These are phyloP conservation scores for Teunomyces pallodes DNA, from an alignment of 805 yeast genomes.

Conservation along the genomic window DNA sequence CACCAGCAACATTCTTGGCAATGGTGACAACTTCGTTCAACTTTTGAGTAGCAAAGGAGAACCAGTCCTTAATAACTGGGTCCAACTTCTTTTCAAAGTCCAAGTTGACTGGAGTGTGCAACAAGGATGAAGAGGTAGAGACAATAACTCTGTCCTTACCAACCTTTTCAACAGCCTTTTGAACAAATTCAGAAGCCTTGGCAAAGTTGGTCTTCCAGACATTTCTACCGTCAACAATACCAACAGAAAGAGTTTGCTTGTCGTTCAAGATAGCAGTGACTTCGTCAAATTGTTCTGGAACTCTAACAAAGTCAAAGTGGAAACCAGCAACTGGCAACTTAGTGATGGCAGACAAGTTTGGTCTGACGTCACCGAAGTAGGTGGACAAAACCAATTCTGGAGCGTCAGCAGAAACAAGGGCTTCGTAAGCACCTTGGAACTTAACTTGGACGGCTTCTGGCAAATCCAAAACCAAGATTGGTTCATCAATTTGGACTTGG, in stretches of 20 bases:
- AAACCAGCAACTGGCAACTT: conserved; percentile 89
- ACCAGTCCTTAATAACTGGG: conserved; percentile 93
- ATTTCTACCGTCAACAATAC: conserved; percentile 98
- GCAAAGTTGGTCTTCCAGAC: conserved; percentile 97
- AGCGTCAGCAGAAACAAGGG: conserved; percentile 55
- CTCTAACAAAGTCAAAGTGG: conserved; percentile 96
- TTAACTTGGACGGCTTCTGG: conserved; percentile 81
- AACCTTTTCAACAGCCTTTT: conserved; percentile 78
- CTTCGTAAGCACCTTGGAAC: conserved; percentile 83
- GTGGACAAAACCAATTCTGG: conserved; percentile 85
- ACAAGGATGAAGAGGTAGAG: conserved; percentile 93
- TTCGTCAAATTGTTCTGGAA: conserved; percentile 91
- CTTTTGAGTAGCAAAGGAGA: conserved; percentile 98
- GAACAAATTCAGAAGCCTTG: conserved; percentile 77
- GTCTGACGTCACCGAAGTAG: conserved; percentile 98
- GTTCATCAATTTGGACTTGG: conserved; percentile 96
- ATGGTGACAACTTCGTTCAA: conserved; percentile 85
- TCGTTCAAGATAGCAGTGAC: conserved; percentile 65
- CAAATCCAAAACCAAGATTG: conserved; percentile 90
- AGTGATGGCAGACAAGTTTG: conserved; percentile 88
- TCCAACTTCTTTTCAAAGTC: conserved; percentile 87
- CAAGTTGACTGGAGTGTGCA: conserved; percentile 98
- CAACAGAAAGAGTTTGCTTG: conserved; percentile 84
- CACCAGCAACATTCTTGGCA: conserved; percentile 84
- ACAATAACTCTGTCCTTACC: conserved; percentile 86